Evolutionary conservation across 768 basidiomycete genomes (phyloP).

Genomic region (Asterophora lycoperdoides): DNA sequence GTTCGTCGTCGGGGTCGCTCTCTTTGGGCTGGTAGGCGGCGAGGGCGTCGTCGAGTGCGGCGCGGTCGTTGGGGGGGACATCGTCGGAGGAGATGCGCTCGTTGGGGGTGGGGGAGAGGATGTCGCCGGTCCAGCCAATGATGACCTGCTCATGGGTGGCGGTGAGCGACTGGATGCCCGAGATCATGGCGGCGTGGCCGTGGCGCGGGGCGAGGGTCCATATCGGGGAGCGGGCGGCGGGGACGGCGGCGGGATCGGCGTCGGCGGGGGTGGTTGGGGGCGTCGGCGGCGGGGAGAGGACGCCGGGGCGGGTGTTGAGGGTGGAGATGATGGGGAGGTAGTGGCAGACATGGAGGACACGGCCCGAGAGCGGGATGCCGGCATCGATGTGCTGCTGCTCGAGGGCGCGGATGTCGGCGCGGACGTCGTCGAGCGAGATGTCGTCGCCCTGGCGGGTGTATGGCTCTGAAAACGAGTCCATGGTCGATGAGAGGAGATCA

Average conservation of each 20-base stretch:
- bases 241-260: slow-evolving; percentile 26
- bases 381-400: slow-evolving; percentile 68
- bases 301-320: slow-evolving; percentile 45
- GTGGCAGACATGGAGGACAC: slow-evolving; percentile 90
- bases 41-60: slow-evolving; percentile 62
- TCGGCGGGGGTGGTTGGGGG: slow-evolving; percentile 56
- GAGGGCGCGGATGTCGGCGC: slow-evolving; percentile 64
- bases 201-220: slow-evolving; percentile 82
- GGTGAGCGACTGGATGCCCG: slow-evolving; percentile 82
- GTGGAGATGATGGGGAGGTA: slow-evolving; percentile 79
- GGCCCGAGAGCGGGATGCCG: slow-evolving; percentile 74
- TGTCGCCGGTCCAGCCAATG: slow-evolving; percentile 92
- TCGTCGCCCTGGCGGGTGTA: slow-evolving; percentile 62
- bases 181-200: slow-evolving; percentile 94
- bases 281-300: slow-evolving; percentile 72
- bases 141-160: slow-evolving; percentile 86
- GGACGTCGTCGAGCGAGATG: slow-evolving; percentile 68
- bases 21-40: slow-evolving; percentile 56
- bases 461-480: slow-evolving; percentile 75
- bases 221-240: slow-evolving; percentile 21
- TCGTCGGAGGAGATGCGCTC: slow-evolving; percentile 45
- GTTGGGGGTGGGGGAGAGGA: slow-evolving; percentile 47
- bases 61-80: slow-evolving; percentile 60
- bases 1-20: slow-evolving; percentile 48
- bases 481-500: slow-evolving; percentile 19